Conservation (phyloP, 192 early-diverging fungal species). For the Backusella tuberculispora region DNA sequence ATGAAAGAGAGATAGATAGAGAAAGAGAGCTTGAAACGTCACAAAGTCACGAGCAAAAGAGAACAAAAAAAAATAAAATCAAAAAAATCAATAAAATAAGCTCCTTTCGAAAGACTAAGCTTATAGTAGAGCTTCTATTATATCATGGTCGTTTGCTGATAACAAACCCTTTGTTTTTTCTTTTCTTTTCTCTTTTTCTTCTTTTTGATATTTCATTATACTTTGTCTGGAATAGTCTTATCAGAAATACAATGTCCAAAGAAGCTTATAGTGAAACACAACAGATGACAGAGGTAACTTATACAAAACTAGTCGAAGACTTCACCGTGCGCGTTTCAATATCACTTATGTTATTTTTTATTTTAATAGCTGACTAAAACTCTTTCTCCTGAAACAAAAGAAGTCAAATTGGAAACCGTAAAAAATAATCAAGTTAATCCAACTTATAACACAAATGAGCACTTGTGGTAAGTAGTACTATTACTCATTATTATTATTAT, state of each 20-base stretch:
- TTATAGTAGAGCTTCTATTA: too few species aligned
- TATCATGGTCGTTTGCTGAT: too few species aligned
- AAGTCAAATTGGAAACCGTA: background rate
- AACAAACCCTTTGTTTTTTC: too few species aligned
- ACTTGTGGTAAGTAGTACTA: background rate
- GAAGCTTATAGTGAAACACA: background rate
- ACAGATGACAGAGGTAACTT: constrained; percentile 10
- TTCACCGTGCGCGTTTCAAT: background rate
- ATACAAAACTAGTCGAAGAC: background rate
- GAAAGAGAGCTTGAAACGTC: constrained; percentile 1
- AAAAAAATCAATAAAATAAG: constrained; percentile 1
- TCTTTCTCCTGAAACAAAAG: constrained; percentile 12
- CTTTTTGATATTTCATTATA: background rate
- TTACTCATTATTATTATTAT: background rate
- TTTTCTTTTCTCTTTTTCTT: background rate
- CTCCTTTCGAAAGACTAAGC: background rate
- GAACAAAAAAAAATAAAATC: constrained; percentile 1
- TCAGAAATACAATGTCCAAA: background rate
- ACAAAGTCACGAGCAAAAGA: constrained; percentile 16
- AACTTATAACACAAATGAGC: background rate
- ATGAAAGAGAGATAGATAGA: background rate
- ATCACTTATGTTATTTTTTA: background rate
- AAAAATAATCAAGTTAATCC: background rate
- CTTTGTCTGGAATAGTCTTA: background rate
- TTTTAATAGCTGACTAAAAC: background rate